Conservation (phyloP, 257 asterid species). For the Leptodermis oblonga region DNA sequence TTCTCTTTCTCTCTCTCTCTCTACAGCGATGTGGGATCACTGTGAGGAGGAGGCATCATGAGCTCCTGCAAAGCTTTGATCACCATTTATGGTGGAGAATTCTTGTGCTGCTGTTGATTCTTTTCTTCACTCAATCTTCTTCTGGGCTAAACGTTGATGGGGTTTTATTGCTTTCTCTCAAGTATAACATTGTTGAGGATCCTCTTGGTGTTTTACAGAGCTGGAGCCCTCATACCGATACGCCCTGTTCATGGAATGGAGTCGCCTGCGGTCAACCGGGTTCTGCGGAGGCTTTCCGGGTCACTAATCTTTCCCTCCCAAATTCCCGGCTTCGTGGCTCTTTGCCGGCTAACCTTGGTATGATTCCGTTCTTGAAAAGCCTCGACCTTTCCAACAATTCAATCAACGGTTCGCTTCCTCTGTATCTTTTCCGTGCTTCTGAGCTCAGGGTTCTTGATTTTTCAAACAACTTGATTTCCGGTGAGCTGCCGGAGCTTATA, state of each 20-base stretch:
- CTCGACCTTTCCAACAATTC: slow-evolving; percentile 77
- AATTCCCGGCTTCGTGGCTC: slow-evolving; percentile 59
- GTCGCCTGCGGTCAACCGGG: slow-evolving; percentile 57
- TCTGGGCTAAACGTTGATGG: slow-evolving; percentile 77
- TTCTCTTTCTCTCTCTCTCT: not conserved
- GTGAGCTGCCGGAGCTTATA: slow-evolving; percentile 51
- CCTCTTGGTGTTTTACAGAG: slow-evolving; percentile 48
- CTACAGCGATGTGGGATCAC: slow-evolving; percentile 43
- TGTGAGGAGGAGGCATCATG: slow-evolving; percentile 42
- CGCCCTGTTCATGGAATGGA: slow-evolving; percentile 90
- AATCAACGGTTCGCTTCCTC: slow-evolving; percentile 77
- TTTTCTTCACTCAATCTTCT: slow-evolving; percentile 34
- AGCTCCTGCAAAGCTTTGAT: slow-evolving; percentile 27
- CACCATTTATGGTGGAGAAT: slow-evolving; percentile 45
- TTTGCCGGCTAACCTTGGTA: slow-evolving; percentile 58
- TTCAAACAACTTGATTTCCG: slow-evolving; percentile 71
- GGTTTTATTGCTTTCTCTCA: slow-evolving; percentile 59
- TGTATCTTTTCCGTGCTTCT: slow-evolving; percentile 50
- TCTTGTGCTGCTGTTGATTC: slow-evolving; percentile 28
- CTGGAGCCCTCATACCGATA: slow-evolving; percentile 52
- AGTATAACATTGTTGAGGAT: slow-evolving; percentile 48
- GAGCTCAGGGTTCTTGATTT: slow-evolving; percentile 59
- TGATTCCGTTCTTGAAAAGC: slow-evolving; percentile 46
- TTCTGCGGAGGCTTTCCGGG: slow-evolving; percentile 53
- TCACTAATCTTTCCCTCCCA: slow-evolving; percentile 61